These are phyloP conservation scores for Rhodamnia argentea DNA, from an alignment of 345 rosid genomes.

Conservation along the genomic window DNA sequence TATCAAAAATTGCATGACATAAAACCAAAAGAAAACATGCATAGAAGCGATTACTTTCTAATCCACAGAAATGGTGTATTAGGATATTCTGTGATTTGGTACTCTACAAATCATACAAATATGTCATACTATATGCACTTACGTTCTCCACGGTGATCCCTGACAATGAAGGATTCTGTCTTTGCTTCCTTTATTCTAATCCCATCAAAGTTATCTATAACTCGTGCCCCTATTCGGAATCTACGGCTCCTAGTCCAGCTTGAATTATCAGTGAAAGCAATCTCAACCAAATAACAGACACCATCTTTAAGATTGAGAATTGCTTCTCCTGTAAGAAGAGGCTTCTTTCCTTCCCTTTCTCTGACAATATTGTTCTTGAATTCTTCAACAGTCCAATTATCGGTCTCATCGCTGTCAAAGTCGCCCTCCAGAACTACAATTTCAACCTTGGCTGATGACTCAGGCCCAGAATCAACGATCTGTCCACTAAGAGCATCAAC, in stretches of 20 bases:
- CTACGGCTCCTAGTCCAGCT: constrained; percentile 99
- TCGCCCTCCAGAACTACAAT: constrained; percentile 93
- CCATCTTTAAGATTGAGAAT: constrained; percentile 64
- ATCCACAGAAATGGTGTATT: background rate
- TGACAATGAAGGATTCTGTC: constrained; percentile 85
- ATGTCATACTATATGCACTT: constrained; percentile 15
- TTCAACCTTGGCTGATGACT: constrained; percentile 70
- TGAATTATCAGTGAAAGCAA: constrained; percentile 95
- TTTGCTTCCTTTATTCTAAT: constrained; percentile 59
- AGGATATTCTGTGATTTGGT: background rate
- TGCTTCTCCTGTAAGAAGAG: constrained; percentile 77
- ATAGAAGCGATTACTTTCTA: background rate
- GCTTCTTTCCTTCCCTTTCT: constrained; percentile 95
- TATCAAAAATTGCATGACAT: background rate
- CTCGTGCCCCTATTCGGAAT: constrained; percentile 83
- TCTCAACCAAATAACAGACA: constrained; percentile 47
- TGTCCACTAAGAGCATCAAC: constrained; percentile 55
- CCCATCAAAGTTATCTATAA: constrained; percentile 54
- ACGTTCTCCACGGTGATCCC: constrained; percentile 99
- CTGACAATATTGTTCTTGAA: constrained; percentile 79
- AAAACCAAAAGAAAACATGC: background rate
- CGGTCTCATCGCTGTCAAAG: constrained; percentile 60
- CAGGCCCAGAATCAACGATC: constrained; percentile 49
- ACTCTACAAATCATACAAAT: background rate
- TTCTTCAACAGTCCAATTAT: constrained; percentile 68